Evolutionary conservation across 2,329 filamentous ascomycete species (phyloP).

Genomic region (Trichoderma pleuroti): DNA sequence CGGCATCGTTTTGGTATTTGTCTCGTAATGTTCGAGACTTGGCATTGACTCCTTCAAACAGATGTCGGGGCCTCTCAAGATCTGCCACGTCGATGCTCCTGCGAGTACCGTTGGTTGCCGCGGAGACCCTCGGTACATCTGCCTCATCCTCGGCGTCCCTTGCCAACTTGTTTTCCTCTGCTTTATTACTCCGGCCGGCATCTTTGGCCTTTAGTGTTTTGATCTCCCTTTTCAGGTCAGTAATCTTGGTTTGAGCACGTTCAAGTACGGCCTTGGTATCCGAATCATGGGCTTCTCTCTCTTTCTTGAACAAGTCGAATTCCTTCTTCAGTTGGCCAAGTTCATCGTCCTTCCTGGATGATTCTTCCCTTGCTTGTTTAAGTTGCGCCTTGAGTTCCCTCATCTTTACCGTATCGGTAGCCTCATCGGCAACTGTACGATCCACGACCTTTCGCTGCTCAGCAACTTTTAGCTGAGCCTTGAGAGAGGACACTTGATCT

Average conservation of each 20-base stretch:
- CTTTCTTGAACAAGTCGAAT: conserved; percentile 52
- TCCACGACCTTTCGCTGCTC: conserved; percentile 31
- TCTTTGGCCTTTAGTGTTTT: conserved; percentile 39
- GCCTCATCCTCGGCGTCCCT: conserved; percentile 10
- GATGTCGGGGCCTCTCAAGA: conserved; percentile 17
- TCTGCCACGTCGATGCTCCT: conserved; percentile 31
- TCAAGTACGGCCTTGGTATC: conserved; percentile 55
- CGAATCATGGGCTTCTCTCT: conserved; percentile 50
- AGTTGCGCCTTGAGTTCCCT: conserved; percentile 43
- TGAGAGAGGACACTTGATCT: conserved; percentile 51
- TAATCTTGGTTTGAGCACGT: conserved; percentile 55
- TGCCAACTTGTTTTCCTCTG: conserved; percentile 21
- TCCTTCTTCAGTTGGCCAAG: conserved; percentile 48
- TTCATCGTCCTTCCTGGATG: conserved; percentile 46
- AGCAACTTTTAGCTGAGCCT: conserved; percentile 47
- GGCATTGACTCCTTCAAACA: conserved; percentile 21
- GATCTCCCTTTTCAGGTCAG: conserved; percentile 53
- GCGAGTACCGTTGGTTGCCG: conserved; percentile 18
- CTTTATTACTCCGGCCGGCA: conserved; percentile 30
- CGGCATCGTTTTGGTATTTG: conserved; percentile 34
- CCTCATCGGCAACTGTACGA: conserved; percentile 32
- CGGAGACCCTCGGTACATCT: neutral
- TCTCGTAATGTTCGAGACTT: conserved; percentile 33
- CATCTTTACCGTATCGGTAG: conserved; percentile 27
- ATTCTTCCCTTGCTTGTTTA: conserved; percentile 43